Evolutionary conservation across 2,329 filamentous ascomycete genomes (phyloP).

Genomic region (Pseudocercospora fijiensis): DNA sequence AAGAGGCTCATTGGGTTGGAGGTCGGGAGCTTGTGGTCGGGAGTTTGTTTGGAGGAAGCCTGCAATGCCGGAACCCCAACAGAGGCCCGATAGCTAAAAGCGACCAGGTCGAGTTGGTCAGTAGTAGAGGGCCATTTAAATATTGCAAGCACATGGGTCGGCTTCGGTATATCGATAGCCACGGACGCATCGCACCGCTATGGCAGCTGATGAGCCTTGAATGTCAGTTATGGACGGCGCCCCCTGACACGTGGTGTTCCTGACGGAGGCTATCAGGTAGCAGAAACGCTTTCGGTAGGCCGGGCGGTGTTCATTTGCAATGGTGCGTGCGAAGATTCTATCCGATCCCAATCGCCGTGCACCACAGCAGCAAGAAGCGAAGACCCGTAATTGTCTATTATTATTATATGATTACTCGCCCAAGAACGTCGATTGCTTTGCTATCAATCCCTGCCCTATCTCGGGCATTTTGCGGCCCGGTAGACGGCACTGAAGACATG

Average conservation of each 20-base stretch:
- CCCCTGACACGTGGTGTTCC: slow-evolving; percentile 11
- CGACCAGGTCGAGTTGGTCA: neutral
- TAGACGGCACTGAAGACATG: slow-evolving; percentile 1
- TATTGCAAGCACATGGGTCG: slow-evolving; percentile 1
- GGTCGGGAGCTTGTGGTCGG: slow-evolving; percentile 8
- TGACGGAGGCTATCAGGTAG: neutral
- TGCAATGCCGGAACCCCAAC: slow-evolving; percentile 6
- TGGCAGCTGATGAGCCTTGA: slow-evolving; percentile 7
- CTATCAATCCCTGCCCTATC: slow-evolving; percentile 1
- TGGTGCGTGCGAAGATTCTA: neutral
- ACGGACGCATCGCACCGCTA: slow-evolving; percentile 4
- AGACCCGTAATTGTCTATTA: neutral
- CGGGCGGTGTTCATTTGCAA: neutral
- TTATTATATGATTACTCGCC: no score
- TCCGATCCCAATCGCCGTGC: neutral
- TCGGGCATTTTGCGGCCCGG: slow-evolving; percentile 10
- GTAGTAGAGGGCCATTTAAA: slow-evolving; percentile 4
- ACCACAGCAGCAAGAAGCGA: neutral
- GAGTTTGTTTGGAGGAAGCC: neutral
- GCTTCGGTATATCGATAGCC: slow-evolving; percentile 3
- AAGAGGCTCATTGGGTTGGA: neutral
- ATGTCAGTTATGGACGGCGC: neutral
- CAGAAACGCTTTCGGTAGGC: neutral
- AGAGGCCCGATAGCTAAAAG: neutral
- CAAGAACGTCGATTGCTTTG: neutral